These are phyloP conservation scores for Albophoma yamanashiensis DNA, from an alignment of 2,329 filamentous ascomycete species.

Conservation along the genomic window DNA sequence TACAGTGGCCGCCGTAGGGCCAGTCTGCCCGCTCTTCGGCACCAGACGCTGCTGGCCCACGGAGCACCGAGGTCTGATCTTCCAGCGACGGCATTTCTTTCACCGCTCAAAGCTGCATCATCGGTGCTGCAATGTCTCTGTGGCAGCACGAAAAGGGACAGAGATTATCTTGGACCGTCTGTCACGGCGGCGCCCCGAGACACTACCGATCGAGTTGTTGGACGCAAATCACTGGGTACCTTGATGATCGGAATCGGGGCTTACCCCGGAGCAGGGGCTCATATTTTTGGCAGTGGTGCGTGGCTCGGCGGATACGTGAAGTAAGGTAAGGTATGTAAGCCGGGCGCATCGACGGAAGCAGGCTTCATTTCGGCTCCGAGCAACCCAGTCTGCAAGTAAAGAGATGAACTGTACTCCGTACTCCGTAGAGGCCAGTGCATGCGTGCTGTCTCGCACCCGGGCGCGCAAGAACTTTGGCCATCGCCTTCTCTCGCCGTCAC, in stretches of 20 bases:
- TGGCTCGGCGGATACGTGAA: neutral
- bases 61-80: no score
- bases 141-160: neutral
- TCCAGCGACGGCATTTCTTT: neutral
- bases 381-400: neutral
- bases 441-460: neutral
- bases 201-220: neutral
- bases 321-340: neutral
- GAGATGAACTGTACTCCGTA: no score
- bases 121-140: neutral
- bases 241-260: neutral
- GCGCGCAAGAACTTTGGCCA: neutral
- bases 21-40: neutral
- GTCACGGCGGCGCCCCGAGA: neutral
- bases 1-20: neutral
- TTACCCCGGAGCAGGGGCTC: neutral
- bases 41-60: neutral
- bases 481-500: neutral
- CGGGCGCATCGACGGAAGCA: neutral
- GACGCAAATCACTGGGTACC: neutral
- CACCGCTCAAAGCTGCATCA: neutral
- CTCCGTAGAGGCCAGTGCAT: neutral
- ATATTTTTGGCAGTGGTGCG: neutral
- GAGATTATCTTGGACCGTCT: neutral
- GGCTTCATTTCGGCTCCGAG: neutral